Evolutionary conservation across 495 filamentous ascomycete species (phyloP), one percentile per base, ranked within the genome.

Genomic region (Trichodelitschia bisporula): DNA sequence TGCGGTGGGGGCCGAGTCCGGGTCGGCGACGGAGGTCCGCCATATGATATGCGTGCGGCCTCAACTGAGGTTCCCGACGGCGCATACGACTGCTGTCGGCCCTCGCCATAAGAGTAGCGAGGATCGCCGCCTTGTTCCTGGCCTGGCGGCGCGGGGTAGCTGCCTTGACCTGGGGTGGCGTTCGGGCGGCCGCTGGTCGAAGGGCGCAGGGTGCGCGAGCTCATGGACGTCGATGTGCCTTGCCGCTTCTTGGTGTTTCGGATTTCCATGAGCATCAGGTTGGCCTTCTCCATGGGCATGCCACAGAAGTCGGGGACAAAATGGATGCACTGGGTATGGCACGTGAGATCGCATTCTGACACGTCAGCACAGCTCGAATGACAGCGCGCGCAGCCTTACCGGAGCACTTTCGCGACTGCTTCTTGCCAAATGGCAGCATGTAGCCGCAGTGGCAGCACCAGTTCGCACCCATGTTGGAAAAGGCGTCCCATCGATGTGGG

Each of bases 401-500:
- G 45, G 69, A 66, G 54, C 86, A 99, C 51, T 79, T 83, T 41
- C 83, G 71, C 37, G 69, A 76, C 53, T 83, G 89, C 51, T 89
- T 93, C 41, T 82, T 79, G 20, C 86, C 86, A 42, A 95, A 72
- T 4, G 89, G 80, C n/a, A 99, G 61, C 38, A 99, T 77, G 51
- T 93, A 95, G 35, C 86, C 86, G 47, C 86, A 99, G 48, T 99
- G 86, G 45, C 89, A 95, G 49, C 86, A 99, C 86, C 86, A 99
- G 49, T 95, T 95, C 25, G 89, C 86, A 3, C 84, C 83, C 49
- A 95, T 74, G 44, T 95, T 95, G 20, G 83, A 78, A 47, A 90
- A 95, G 8, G 66, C 64, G 36, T 86, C 70, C 59, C 91, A 99
- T 21, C 86, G 76, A 59, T 99, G 86, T 10, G 86, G 86, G 40